Evolutionary conservation across 1,139 yeast genomes (phyloP), one percentile per base, ranked within the genome.

Genomic region (Blastobotrys illinoisensis): DNA sequence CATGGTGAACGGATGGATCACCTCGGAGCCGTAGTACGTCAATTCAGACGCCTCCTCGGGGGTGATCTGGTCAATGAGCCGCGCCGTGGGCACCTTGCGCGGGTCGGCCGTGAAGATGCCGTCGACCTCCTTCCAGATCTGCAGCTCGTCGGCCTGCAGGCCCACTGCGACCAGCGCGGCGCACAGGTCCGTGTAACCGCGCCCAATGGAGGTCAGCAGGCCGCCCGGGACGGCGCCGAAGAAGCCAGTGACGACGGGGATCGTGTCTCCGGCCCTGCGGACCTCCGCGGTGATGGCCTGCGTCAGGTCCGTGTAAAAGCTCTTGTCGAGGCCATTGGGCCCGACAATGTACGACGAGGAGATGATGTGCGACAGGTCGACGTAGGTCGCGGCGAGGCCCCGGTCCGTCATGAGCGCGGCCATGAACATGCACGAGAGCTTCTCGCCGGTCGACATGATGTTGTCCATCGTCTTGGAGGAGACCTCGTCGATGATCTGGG

Each of bases 31-130:
- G 68, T 93, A 93, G 72, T 93, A 93, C 0, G 99, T 93, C 71
- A 93, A 80, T 73, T 93, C 99, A 0, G 98, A 95, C 1, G 99
- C 99, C 74, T 93, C 99, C 68, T 93, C 99, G 1, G 99, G 99
- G 0, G 99, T 93, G 60, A 93, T 97, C 57, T 90, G 82, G 56
- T 85, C 83, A 60, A 93, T 76, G 51, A 93, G 75, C 64, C 97
- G 79, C 3, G 99, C 99, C 56, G 82, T 83, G 21, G 95, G 87
- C 23, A 93, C 99, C 66, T 93, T 93, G 59, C 99, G 78, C 32
- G 99, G 99, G 69, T 93, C 99, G 1, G 99, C 99, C 0, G 99
- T 91, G 75, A 93, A 93, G 48, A 93, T 93, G 63, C 99, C 99
- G 70, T 93, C 99, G 51, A 93, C 99, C 75, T 93, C 99, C 67